Conservation (phyloP, 2,329 filamentous ascomycete genomes). For the Delphinella strobiligena region DNA sequence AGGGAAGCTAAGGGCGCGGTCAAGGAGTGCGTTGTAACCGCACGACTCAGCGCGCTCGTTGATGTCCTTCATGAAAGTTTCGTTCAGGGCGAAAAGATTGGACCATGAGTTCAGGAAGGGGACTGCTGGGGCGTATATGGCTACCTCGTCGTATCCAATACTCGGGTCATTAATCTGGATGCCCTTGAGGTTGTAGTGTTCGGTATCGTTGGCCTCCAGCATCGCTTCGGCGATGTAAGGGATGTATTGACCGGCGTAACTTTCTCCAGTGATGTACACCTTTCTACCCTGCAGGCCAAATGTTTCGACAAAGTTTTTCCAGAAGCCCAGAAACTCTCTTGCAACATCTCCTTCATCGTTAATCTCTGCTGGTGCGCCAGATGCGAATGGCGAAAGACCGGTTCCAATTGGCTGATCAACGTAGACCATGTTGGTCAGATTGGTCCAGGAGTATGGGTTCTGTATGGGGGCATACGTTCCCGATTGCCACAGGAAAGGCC, state of each 20-base stretch:
- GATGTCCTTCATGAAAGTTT: conserved; percentile 8
- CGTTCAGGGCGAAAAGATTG: conserved; percentile 10
- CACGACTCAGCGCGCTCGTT: conserved; percentile 29
- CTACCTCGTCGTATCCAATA: conserved; percentile 26
- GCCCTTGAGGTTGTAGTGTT: conserved; percentile 21
- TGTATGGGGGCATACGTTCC: conserved; percentile 26
- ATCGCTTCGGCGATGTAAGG: conserved; percentile 45
- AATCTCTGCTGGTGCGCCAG: conserved; percentile 18
- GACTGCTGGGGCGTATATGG: conserved; percentile 6
- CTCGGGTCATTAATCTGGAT: conserved; percentile 24
- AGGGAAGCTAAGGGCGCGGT: conserved; percentile 33
- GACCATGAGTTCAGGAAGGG: conserved; percentile 5
- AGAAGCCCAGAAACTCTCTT: conserved; percentile 31
- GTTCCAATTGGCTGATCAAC: conserved; percentile 27
- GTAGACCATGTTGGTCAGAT: conserved; percentile 67
- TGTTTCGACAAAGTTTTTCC: conserved; percentile 38
- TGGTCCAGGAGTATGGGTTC: conserved; percentile 38
- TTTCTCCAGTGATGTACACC: conserved; percentile 44
- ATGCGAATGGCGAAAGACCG: conserved; percentile 16
- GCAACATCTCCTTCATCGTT: conserved; percentile 30
- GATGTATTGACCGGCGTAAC: conserved; percentile 50
- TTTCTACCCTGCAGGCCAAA: conserved; percentile 40
- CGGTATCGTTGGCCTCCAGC: conserved; percentile 33
- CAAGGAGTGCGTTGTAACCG: conserved; percentile 28
- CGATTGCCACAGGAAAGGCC: conserved; percentile 33